Conservation (phyloP, 2,329 filamentous ascomycete genomes). For the Fusarium sp. region DNA sequence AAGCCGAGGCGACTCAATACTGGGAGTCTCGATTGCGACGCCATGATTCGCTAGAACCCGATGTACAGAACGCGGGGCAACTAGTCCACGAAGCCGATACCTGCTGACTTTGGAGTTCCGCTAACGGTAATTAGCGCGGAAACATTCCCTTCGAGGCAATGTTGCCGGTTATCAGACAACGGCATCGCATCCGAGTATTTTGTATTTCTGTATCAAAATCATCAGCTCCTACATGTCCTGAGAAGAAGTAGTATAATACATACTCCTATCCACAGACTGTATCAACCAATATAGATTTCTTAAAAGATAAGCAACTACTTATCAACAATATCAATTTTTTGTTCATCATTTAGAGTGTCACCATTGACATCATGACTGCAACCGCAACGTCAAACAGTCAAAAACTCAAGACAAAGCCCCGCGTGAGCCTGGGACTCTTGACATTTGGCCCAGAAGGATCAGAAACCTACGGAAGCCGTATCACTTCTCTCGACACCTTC, state of each 20-base stretch:
- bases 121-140: background rate
- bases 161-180: background rate
- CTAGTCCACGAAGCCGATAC: background rate
- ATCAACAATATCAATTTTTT: background rate
- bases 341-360: background rate
- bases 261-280: rapidly evolving
- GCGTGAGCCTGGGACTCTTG: conserved; percentile 12
- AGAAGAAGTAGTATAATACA: background rate
- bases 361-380: background rate
- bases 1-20: background rate
- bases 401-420: background rate
- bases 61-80: background rate
- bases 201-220: background rate
- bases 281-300: background rate
- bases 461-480: background rate
- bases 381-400: no score
- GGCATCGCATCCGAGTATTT: background rate
- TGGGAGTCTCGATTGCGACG: background rate
- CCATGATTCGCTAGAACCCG: background rate
- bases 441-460: conserved; percentile 3
- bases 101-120: background rate
- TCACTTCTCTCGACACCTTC: background rate
- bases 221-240: background rate
- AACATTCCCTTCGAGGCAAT: background rate
- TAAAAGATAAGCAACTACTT: background rate